Base-by-base conservation (phyloP, 352 stramenopile genomes). In the Globisporangium nagaii region DNA sequence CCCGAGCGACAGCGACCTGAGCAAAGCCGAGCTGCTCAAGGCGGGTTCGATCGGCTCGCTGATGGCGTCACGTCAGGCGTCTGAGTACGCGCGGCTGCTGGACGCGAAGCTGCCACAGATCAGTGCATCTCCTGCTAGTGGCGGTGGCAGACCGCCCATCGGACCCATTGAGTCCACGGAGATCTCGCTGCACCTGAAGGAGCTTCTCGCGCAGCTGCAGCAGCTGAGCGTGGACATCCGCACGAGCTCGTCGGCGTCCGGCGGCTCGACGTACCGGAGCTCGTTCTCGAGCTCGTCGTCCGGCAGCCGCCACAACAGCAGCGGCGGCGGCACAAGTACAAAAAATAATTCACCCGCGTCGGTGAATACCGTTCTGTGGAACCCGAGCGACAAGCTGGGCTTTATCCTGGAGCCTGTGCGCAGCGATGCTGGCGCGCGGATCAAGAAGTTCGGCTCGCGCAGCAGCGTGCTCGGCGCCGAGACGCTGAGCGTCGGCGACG, bases 391-490 rank as follows among this genome's bases (percentile, higher is more conserved):
- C 60, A 80, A 82, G 31, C 76, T 93, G n/a, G 83, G 83, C 7
- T 68, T 93, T 36, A 54, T 71, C 41, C 44, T 93, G 20, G 79
- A 86, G 43, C 66, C 77, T 2, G 56, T 71, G 3, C 52, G 47
- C 25, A 75, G 81, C 43, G 71, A 78, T 22, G 64, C 59, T 1
- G 83, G 83, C 4, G 83, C 80, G 2, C 63, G 71, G 17, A 88
- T 90, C 68, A 83, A 79, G 56, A 70, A 71, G 12, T 76, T 93
- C 36, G 63, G 66, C n/a, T 79, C 74, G 24, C 73, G 73, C 30
- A 90, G 80, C 51, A 73, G 76, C 35, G 83, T 87, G 10, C 59
- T 93, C n/a, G 83, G 83, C 34, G 69, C 86, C 24, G 80, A 90
- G 56, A 41, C 65, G 19, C 68, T 93, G 1, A 58, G 42, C 11